Percentiles rank a stretch among this genome's conserved stretches.
Evolutionary conservation across 2,329 filamentous ascomycete species (phyloP).

Genomic region (Aspergillus brunneoviolaceus): DNA sequence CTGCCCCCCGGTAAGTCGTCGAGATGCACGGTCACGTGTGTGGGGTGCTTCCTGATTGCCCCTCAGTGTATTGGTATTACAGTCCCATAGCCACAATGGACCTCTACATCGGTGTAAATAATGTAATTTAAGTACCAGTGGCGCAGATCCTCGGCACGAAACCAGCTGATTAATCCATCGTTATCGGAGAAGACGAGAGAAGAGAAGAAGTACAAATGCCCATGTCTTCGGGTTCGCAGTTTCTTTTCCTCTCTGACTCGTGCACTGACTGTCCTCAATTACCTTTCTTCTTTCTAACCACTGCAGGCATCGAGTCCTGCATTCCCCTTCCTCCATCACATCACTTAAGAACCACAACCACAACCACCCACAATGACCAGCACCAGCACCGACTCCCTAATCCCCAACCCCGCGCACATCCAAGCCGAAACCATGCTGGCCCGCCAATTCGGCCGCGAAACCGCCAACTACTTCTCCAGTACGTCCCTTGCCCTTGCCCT

Average conservation of each 20-base stretch:
- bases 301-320: neutral
- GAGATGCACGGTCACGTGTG: constrained; percentile 29
- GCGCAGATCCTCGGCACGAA: constrained; percentile 4
- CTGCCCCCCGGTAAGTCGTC: neutral
- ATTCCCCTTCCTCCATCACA: no score
- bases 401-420: constrained; percentile 59
- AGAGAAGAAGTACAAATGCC: neutral
- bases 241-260: neutral
- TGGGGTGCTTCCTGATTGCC: constrained; percentile 24
- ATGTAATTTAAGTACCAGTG: constrained; percentile 6
- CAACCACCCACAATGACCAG: constrained; percentile 11
- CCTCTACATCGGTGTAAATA: neutral
- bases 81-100: neutral
- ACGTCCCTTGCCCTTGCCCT: neutral
- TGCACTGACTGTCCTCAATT: no score
- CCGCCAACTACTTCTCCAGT: constrained; percentile 54
- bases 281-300: neutral
- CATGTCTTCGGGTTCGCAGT: no score
- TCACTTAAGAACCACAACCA: neutral
- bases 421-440: constrained; percentile 57
- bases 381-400: constrained; percentile 31
- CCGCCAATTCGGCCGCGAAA: constrained; percentile 51
- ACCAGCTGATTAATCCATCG: constrained; percentile 15
- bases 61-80: constrained; percentile 14
- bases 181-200: constrained; percentile 11